Base-by-base conservation (phyloP, 805 yeast genomes). In the Wickerhamiella australiensis region DNA sequence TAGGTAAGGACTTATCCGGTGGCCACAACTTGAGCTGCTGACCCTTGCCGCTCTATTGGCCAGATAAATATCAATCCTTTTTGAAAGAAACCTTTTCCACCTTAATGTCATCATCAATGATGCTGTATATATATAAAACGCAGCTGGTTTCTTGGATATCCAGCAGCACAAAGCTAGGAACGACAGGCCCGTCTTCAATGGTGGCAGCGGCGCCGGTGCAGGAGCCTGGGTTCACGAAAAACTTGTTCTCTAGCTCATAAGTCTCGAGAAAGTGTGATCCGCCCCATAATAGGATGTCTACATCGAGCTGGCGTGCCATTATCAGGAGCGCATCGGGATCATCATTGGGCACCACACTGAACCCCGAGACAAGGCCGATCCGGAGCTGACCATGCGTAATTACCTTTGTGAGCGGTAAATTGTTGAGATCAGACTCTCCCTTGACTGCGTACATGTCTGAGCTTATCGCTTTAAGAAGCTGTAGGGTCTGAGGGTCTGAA, bases 201-300 rank as follows among this genome's bases (percentile, higher is more conserved):
- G 79, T 81, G 27, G 83, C 74, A 40, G 75, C 74, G 0, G 96
- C 96, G 22, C 98, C 98, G 0, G 96, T 88, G 38, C 94, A 94
- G 61, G 94, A 82, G 0, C 98, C 98, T 0, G 98, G 97, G 63
- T 85, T 90, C n/a, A 92, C 75, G 60, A 92, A 92, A 63, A 88
- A 85, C 65, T 85, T 85, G 20, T 94, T 94, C 56, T 87, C 97
- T 51, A 88, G 68, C 8, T 92, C 84, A 60, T 87, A 90, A 0
- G 96, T 96, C 61, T 90, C 97, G 3, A 86, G 94, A 55, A 79
- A 77, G 62, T 86, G 95, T 1, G 95, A 82, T 0, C 95, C 95
- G 12, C 97, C 96, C 83, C 92, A 86, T 12, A 92, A 71, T 56
- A 92, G 69, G 4, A 92, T 76, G 64, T 92, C 97, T 36, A 85